A percentile compares a stretch with the other conserved stretches of the same genome.
These are phyloP conservation scores for Cyclotella kingstonii DNA, from an alignment of 108 stramenopile genomes.

Conservation along the genomic window DNA sequence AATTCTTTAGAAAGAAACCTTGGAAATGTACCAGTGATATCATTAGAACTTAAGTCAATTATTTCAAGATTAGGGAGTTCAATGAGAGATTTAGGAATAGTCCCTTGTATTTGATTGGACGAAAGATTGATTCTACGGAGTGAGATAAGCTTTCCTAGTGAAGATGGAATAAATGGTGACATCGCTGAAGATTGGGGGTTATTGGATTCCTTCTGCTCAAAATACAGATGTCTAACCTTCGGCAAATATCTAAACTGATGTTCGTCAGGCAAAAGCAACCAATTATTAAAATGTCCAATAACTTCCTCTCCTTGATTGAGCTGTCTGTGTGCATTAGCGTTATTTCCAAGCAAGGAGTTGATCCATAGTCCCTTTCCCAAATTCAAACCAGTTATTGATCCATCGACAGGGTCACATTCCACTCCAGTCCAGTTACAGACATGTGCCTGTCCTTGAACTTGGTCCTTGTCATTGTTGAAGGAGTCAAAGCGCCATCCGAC, in stretches of 20 bases:
- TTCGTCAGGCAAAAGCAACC: neutral
- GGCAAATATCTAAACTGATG: too few relatives aligned
- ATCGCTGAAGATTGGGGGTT: neutral
- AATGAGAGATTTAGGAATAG: conserved; percentile 34
- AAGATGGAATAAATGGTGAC: conserved; percentile 21
- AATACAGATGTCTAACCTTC: too few relatives aligned
- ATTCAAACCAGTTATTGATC: conserved; percentile 35
- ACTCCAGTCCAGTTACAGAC: conserved; percentile 51
- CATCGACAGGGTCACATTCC: conserved; percentile 43
- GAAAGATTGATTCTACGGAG: conserved; percentile 36
- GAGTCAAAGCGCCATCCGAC: conserved; percentile 31
- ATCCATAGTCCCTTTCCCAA: conserved; percentile 28
- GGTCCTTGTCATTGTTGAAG: conserved; percentile 2
- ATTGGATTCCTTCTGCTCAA: too few relatives aligned
- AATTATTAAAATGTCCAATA: neutral
- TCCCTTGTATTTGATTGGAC: conserved; percentile 39
- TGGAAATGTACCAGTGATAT: conserved; percentile 42
- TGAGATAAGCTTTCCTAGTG: conserved; percentile 27
- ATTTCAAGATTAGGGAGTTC: conserved; percentile 43
- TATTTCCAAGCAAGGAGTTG: conserved; percentile 16
- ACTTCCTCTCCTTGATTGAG: neutral
- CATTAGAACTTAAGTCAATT: conserved; percentile 37
- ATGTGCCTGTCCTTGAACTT: too few relatives aligned
- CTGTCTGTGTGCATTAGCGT: neutral
- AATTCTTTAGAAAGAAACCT: conserved; percentile 24